These are phyloP conservation scores for Fusarium nygamai DNA, from an alignment of 2,329 filamentous ascomycete species.

Conservation along the genomic window DNA sequence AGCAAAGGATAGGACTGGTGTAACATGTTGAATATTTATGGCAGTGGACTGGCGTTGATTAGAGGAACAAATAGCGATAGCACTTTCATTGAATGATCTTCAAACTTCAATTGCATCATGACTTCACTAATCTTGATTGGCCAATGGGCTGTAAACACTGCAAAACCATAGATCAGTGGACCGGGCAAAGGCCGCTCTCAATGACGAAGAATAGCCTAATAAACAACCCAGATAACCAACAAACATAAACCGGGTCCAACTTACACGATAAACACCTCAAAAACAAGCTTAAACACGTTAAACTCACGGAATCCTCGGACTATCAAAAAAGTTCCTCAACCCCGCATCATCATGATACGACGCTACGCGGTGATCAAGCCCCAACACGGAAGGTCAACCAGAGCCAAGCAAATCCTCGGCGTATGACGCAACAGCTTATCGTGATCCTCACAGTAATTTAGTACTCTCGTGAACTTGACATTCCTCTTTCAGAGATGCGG, in stretches of 20 bases:
- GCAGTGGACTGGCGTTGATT: not conserved
- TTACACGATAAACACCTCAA: not conserved
- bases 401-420: slow-evolving; percentile 10
- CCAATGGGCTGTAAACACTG: fast-evolving
- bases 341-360: slow-evolving; percentile 10
- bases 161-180: not conserved
- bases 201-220: not conserved
- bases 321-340: not conserved
- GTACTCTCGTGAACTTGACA: slow-evolving; percentile 2
- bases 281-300: slow-evolving; percentile 27
- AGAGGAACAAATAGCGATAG: not conserved
- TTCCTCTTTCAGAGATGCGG: slow-evolving; percentile 30
- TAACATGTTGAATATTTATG: not conserved
- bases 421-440: slow-evolving; percentile 32
- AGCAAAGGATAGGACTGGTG: not conserved
- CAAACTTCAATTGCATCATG: not conserved
- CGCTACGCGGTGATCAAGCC: slow-evolving; percentile 2
- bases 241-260: not conserved
- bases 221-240: no score
- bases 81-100: not conserved
- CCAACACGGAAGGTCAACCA: slow-evolving; percentile 26
- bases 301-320: not conserved
- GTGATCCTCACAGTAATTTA: not conserved
- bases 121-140: not conserved
- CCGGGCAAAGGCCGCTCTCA: no score